Base-by-base conservation (phyloP, 1,284 basidiomycete genomes). In the Moniliella sp. region DNA sequence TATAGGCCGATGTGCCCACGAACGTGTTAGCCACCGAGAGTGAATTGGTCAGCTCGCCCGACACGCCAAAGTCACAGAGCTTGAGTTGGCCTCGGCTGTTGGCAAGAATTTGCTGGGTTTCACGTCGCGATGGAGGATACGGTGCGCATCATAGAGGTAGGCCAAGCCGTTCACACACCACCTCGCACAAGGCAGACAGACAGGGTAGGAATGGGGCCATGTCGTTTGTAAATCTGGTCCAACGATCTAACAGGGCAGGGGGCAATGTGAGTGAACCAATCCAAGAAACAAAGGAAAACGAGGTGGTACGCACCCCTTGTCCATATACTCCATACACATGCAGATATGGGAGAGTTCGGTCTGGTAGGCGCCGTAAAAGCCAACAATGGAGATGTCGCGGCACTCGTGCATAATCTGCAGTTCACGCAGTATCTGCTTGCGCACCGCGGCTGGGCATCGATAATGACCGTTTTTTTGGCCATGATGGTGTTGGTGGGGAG, bases 381-480 rank as follows among this genome's bases (percentile, higher is more conserved):
- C 81, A 48, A 97, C 78, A 56, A 97, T 99, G 64, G 82, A 81
- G 15, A 71, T 71, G 2, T 81, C 91, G 43, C 77, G 70, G 63
- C 91, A 97, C 59, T 93, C 80, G 62, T 93, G 83, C 78, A 97
- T 81, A 65, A 99, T 94, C 57, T 97, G 86, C 35, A 99, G n/a
- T 58, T 97, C 88, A 36, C 88, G 76, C 15, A 97, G 67, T 43
- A 97, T 97, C 63, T 97, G 91, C 61, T 94, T 97, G 43, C 86
- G 73, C n/a, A 94, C 78, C 1, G 81, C 74, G 0, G 81, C 59
- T 93, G 93, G 12, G 88, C 88, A 59, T 97, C 88, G 58, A 97
- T 93, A 42, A 94, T 72, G 16, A 97, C 84, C 53, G 91, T 81
- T 39, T 59, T 59, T 18, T 56, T 59, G 7, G 56, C 56, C 56